Evolutionary conservation across 2,329 filamentous ascomycete species (phyloP), one percentile per base, ranked within the genome.

Genomic region (Botryotinia convoluta): DNA sequence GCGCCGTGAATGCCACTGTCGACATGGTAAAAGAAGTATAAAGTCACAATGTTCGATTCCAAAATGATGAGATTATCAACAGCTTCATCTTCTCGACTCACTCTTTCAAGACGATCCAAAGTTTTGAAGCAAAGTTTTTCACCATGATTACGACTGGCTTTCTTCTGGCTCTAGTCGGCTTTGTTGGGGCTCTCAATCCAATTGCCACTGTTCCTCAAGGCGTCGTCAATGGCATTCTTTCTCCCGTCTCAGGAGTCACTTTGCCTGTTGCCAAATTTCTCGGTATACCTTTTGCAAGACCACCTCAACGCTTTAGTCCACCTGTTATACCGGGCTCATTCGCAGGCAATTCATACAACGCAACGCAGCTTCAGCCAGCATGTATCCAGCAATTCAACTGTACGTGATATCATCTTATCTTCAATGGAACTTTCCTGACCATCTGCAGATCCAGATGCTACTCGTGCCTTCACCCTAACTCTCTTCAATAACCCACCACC

Each of bases 221-320:
- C 0, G 44, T 45, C 29, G 22, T 72, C 39, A 22, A 16, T 7
- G 71, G 71, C 0, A 39, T 51, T 44, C 51, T n/a, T 12, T 51
- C n/a, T 22, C 26, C 62, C 26, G 20, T 72, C 37, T 26, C 54
- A 48, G 71, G 63, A 51, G 32, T 60, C 32, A 35, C 54, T 22
- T 42, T 35, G 10, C 54, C 63, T 72, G 63, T 72, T 20, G 37
- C 32, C 73, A 88, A 85, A 42, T 94, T 93, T 83, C 76, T 76
- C 59, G 92, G 90, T 35, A 93, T 96, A 72, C 93, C 92, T 3
- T 96, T 90, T 79, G 92, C 92, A 4, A 84, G 92, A 74, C 86
- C 92, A 1, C 93, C 93, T 0, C 85, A 87, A 0, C 89, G 93
- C 20, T 86, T 96, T 54, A 90, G 87, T 79, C 90, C 91, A 10